A percentile compares a stretch with the other conserved stretches of the same genome.
phyloP scores from a whole-genome alignment of 345 rosid genomes.

The Eucalyptus cladocalyx region DNA sequence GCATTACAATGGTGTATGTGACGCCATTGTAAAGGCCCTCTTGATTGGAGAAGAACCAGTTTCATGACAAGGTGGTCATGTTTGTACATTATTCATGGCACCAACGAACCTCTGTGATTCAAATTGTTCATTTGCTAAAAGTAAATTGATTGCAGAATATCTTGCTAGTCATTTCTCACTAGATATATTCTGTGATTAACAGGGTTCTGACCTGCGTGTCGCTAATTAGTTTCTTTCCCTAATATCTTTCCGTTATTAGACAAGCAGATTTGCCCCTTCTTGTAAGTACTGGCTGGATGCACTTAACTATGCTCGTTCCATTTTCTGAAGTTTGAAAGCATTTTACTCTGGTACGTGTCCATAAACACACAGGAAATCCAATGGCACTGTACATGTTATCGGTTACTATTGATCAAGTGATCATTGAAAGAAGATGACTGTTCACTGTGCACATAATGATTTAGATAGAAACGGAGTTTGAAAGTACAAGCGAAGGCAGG shows the following conservation, averaged over 20 bases:
- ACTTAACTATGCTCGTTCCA: not conserved
- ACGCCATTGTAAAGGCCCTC: constrained; percentile 52
- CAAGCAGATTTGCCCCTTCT: not conserved
- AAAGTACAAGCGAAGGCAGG: not conserved
- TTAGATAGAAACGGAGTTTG: not conserved
- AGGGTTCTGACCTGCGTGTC: not conserved
- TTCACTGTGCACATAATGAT: not conserved
- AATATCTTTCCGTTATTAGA: not conserved
- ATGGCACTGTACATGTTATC: not conserved
- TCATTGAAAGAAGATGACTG: not conserved
- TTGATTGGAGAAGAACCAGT: constrained; percentile 56
- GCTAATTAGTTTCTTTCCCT: not conserved
- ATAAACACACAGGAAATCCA: not conserved
- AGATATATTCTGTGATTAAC: not conserved
- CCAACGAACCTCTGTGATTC: not conserved
- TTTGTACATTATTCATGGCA: not conserved
- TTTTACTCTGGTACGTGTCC: not conserved
- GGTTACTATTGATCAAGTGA: not conserved
- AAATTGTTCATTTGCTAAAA: not conserved
- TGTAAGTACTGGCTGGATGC: not conserved
- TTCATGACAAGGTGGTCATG: not conserved
- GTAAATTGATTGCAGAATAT: not conserved
- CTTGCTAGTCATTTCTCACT: not conserved
- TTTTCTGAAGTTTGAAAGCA: not conserved
- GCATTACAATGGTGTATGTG: constrained; percentile 62